phyloP scores from a whole-genome alignment of 441 rosid genomes.

The Brassica balearica region DNA sequence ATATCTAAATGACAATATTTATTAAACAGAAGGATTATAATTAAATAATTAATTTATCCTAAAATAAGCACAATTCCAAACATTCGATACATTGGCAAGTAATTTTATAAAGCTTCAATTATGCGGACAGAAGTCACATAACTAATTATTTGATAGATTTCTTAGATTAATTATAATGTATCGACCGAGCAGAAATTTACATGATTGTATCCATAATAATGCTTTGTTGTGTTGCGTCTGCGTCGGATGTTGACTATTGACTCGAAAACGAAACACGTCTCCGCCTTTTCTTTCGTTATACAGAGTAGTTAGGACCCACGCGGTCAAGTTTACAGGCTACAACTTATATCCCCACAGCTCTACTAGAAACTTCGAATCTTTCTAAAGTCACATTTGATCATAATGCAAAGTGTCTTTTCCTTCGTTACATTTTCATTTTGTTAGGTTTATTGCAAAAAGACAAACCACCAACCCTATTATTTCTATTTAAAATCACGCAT shows the following conservation, averaged over 20 bases:
- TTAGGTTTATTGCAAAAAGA: constrained; percentile 42
- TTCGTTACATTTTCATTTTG: constrained; percentile 34
- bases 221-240: constrained; percentile 24
- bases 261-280: constrained; percentile 38
- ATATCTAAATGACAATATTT: too few species aligned
- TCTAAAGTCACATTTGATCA: constrained; percentile 40
- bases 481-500: background rate
- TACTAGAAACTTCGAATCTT: constrained; percentile 42
- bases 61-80: too few species aligned
- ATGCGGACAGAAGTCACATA: too few species aligned
- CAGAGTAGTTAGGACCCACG: constrained; percentile 26
- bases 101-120: too few species aligned
- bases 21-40: too few species aligned
- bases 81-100: too few species aligned
- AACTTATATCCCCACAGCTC: constrained; percentile 41
- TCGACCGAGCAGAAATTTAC: too few species aligned
- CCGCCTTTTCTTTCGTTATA: constrained; percentile 27
- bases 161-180: too few species aligned
- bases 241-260: constrained; percentile 38
- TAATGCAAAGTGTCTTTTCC: constrained; percentile 43
- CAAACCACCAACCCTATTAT: constrained; percentile 35
- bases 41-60: too few species aligned
- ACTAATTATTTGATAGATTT: too few species aligned
- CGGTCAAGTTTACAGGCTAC: constrained; percentile 34
- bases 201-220: too few species aligned